These are phyloP conservation scores for Pseudophaeomoniella oleicola DNA, from an alignment of 2,329 filamentous ascomycete genomes.

Conservation along the genomic window DNA sequence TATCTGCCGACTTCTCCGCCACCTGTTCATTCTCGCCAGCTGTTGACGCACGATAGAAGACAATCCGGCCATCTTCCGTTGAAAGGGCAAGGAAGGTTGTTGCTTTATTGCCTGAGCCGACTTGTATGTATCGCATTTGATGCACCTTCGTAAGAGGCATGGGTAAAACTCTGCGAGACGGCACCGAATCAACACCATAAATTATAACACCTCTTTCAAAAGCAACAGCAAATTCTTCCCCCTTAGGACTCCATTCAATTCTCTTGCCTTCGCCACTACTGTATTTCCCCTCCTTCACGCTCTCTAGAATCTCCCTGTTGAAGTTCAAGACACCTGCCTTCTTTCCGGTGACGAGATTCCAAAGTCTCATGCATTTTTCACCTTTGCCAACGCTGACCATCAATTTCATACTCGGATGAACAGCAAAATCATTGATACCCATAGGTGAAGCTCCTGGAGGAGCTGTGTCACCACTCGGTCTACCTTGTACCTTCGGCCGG, in stretches of 20 bases:
- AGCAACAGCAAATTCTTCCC: conserved; percentile 73
- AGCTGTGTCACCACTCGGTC: conserved; percentile 82
- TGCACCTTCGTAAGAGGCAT: conserved; percentile 65
- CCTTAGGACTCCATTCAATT: conserved; percentile 64
- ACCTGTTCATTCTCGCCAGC: conserved; percentile 26
- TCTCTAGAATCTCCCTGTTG: conserved; percentile 52
- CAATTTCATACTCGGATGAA: conserved; percentile 91
- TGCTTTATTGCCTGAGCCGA: conserved; percentile 30
- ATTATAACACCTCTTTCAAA: conserved; percentile 78
- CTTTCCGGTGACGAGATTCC: conserved; percentile 93
- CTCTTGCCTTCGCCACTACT: conserved; percentile 68
- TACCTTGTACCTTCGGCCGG: conserved; percentile 61
- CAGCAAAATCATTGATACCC: conserved; percentile 89
- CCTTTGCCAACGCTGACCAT: conserved; percentile 88
- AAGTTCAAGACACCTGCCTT: conserved; percentile 91
- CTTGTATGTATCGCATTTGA: conserved; percentile 55
- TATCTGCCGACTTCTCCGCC: conserved; percentile 22
- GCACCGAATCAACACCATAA: conserved; percentile 66
- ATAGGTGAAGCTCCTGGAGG: conserved; percentile 63
- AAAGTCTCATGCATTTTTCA: conserved; percentile 81
- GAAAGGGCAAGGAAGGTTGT: conserved; percentile 51
- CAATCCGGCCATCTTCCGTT: conserved; percentile 76
- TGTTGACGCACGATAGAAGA: conserved; percentile 62
- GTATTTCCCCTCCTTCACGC: conserved; percentile 62
- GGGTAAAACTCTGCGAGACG: conserved; percentile 59